Evolutionary conservation across 1,284 basidiomycete genomes (phyloP), one percentile per base, ranked within the genome.

Genomic region (Ganoderma sinense): DNA sequence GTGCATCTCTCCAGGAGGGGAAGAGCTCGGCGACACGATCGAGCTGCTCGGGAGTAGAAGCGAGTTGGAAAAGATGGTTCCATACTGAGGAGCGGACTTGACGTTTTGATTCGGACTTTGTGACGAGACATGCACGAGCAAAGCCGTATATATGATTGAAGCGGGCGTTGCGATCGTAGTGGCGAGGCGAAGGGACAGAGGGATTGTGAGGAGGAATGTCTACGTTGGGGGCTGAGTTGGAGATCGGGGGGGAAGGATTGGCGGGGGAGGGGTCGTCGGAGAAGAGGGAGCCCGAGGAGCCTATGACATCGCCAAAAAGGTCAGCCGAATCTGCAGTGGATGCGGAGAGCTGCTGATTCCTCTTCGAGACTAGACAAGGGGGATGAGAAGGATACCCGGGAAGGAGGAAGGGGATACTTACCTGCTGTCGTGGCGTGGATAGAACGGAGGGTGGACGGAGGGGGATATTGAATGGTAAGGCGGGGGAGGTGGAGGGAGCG

Each of bases 61-160:
- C 85, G 63, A 89, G 83, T 64, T 83, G 79, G 66, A 89, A 81
- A 26, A 90, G 81, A 62, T 86, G 83, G 29, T 81, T 76, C 84
- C 87, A 89, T 14, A 82, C 81, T 2, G 75, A 71, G 48, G 76
- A 74, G 59, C 81, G 79, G 8, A 80, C 72, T 66, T 79, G 80
- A 16, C 70, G 70, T 6, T 51, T 60, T 7, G 62, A 60, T 33
- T 71, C 70, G 23, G 56, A 43, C 67, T 75, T 71, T 36, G 65
- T 68, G 14, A 76, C 79, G 36, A 78, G 77, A 56, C 74, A 75
- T 23, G 75, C 69, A n/a, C 69, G 68, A 2, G 80, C 73, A 51
- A 78, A 79, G 40, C 70, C 29, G 67, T 72, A 74, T 4, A 78
- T 67, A 16, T 74, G 69, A 33, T 78, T 75, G 70, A 82, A 82